Evolutionary conservation across 2,329 filamentous ascomycete species (phyloP), one percentile per base, ranked within the genome.

Genomic region (Ceratocystiopsis minuta): DNA sequence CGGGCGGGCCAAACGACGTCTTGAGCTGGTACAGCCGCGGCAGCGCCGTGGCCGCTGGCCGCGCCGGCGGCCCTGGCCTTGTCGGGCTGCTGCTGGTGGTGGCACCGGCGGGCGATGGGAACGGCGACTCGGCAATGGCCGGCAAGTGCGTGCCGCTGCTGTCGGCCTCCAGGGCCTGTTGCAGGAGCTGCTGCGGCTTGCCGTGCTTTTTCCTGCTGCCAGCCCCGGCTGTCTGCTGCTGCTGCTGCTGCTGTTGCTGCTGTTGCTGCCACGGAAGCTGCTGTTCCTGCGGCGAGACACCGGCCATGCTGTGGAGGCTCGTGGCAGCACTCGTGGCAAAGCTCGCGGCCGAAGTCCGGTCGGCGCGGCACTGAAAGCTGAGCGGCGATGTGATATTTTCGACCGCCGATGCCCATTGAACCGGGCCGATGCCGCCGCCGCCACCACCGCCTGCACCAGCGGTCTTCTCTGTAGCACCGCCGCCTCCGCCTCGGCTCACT

Each of bases 51-150:
- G 40, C 18, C 2, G 13, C 28, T 17, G 12, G 38, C 6, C 42
- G n/a, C 4, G 3, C 11, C 18, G 20, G 24, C 16, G 2, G 18
- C 20, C 14, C n/a, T n/a, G 35, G 34, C 34, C 13, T 35, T 6
- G 24, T 28, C 7, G 24, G 24, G 24, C 24, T 28, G 24, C 24
- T 18, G 15, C 16, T 41, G 37, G 20, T 36, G 24, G 24, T 18
- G 11, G 10, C 32, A 14, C 6, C 32, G 28, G 36, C 33, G 2
- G 39, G 33, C 17, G 50, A 46, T 9, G 41, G 37, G 36, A 39
- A 49, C 36, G 50, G 52, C 33, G 53, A 56, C 34, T 55, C 53
- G 20, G 48, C 46, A 34, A 46, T 48, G 39, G 45, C 39, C 15
- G 45, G 34, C 36, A 45, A n/a, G 20, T 28, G 24, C 24, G 7